Conservation (phyloP, 352 stramenopile species). For the Phytophthora europaea region DNA sequence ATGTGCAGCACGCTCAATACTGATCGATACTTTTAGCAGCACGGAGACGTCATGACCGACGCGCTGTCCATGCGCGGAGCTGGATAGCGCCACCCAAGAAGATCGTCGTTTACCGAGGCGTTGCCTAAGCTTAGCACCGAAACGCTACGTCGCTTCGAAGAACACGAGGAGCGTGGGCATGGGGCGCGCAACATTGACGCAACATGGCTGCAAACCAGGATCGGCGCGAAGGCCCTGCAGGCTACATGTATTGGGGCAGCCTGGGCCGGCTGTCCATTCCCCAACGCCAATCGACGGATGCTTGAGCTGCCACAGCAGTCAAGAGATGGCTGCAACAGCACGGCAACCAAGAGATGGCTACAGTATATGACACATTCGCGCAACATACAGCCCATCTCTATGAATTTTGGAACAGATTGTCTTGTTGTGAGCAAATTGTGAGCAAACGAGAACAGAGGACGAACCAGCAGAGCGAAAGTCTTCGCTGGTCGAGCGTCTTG, state of each 20-base stretch:
- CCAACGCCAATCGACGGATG: background rate
- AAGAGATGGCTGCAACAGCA: too few species aligned
- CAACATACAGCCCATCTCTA: constrained; percentile 25
- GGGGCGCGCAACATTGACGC: background rate
- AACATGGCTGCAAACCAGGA: background rate
- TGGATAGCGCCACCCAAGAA: background rate
- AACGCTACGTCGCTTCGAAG: constrained; percentile 14
- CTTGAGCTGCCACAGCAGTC: too few species aligned
- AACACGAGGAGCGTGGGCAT: background rate
- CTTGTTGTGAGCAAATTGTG: constrained; percentile 35
- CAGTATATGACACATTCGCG: constrained; percentile 13
- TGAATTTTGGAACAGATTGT: constrained; percentile 14
- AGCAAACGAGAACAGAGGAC: constrained; percentile 43
- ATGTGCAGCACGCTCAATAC: background rate
- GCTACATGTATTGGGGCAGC: background rate
- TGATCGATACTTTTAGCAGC: background rate
- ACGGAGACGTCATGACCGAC: too few species aligned
- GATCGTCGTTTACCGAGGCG: too few species aligned
- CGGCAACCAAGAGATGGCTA: constrained; percentile 1
- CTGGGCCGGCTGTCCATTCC: background rate
- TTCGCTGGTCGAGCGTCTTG: constrained; percentile 28
- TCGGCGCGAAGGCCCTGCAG: background rate
- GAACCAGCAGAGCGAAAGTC: constrained; percentile 24
- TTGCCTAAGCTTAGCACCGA: constrained; percentile 1
- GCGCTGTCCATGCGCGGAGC: too few species aligned